These are phyloP conservation scores for Botrytis porri DNA, from an alignment of 2,329 filamentous ascomycete species.

Conservation along the genomic window DNA sequence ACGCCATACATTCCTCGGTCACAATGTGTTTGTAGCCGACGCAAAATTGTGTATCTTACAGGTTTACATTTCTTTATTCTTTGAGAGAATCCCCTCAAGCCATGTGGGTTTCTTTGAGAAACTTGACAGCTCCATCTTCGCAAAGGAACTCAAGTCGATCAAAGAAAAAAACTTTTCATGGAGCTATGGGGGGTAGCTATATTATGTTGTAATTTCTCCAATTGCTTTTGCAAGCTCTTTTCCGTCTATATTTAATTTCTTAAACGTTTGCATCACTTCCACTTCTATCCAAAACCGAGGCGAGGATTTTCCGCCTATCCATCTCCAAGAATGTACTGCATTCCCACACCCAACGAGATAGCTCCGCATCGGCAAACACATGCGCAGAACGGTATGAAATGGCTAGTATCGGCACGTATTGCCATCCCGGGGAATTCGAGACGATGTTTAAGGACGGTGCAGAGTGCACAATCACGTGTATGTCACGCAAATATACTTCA, in stretches of 20 bases:
- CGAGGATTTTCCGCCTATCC: slow-evolving; percentile 2
- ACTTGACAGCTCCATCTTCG: not conserved
- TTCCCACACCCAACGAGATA: not conserved
- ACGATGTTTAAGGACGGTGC: slow-evolving; percentile 20
- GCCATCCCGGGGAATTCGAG: slow-evolving; percentile 21
- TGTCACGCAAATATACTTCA: slow-evolving; percentile 20
- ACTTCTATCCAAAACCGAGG: slow-evolving; percentile 1
- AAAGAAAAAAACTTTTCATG: not conserved
- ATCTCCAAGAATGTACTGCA: slow-evolving; percentile 20
- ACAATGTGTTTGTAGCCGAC: slow-evolving; percentile 17
- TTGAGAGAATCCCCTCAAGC: slow-evolving; percentile 4
- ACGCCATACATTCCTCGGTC: slow-evolving; percentile 15
- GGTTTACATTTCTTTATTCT: not conserved
- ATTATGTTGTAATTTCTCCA: slow-evolving; percentile 1
- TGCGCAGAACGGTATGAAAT: not conserved
- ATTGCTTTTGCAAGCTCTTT: not conserved
- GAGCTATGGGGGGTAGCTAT: slow-evolving; percentile 16
- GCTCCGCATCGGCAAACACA: slow-evolving; percentile 6
- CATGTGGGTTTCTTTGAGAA: not conserved
- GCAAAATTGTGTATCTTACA: not conserved
- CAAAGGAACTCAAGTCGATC: not conserved
- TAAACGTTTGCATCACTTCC: slow-evolving; percentile 16
- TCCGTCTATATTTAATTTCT: slow-evolving; percentile 8
- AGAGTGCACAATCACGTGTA: slow-evolving; percentile 19
- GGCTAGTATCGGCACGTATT: slow-evolving; percentile 19